These are phyloP conservation scores for Oryza brachyantha DNA, from an alignment of 176 grass and related monocot genomes.

Conservation along the genomic window DNA sequence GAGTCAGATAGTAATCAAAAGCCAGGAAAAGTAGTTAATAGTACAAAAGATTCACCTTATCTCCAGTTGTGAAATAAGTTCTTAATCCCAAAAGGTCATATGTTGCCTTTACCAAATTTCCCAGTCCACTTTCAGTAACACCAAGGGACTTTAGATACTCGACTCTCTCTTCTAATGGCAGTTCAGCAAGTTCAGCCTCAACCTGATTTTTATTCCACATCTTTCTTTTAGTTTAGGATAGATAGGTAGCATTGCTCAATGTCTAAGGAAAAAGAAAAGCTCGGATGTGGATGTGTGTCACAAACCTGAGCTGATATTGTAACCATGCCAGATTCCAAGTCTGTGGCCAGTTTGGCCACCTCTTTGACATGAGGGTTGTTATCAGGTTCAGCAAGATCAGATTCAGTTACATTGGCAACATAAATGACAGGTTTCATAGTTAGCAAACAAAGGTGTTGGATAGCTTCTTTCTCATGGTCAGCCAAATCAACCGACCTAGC, in stretches of 20 bases:
- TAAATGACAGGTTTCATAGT: slow-evolving; percentile 99
- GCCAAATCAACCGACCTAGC: slow-evolving; percentile 82
- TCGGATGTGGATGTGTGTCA: slow-evolving; percentile 15
- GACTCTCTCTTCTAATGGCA: slow-evolving; percentile 84
- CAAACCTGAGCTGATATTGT: slow-evolving; percentile 96
- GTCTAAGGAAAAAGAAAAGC: background rate
- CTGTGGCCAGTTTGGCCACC: slow-evolving; percentile 67
- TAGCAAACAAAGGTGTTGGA: slow-evolving; percentile 81
- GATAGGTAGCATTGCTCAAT: background rate
- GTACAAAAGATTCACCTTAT: slow-evolving; percentile 62
- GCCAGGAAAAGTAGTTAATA: slow-evolving; percentile 1
- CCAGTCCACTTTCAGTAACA: slow-evolving; percentile 87
- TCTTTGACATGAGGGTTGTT: slow-evolving; percentile 76
- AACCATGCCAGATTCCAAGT: slow-evolving; percentile 89
- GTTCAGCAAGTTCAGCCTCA: slow-evolving; percentile 90
- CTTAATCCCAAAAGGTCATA: slow-evolving; percentile 88
- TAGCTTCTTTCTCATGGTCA: slow-evolving; percentile 85
- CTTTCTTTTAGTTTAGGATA: background rate
- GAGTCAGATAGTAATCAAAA: slow-evolving; percentile 17
- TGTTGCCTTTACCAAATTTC: slow-evolving; percentile 93
- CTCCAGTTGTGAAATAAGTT: slow-evolving; percentile 97
- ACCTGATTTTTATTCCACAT: slow-evolving; percentile 46
- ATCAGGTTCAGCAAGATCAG: slow-evolving; percentile 78
- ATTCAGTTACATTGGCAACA: slow-evolving; percentile 96
- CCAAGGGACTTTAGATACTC: slow-evolving; percentile 90